Evolutionary conservation across 2,329 filamentous ascomycete genomes (phyloP), one percentile per base, ranked within the genome.

Genomic region (Chaetomium globosum): DNA sequence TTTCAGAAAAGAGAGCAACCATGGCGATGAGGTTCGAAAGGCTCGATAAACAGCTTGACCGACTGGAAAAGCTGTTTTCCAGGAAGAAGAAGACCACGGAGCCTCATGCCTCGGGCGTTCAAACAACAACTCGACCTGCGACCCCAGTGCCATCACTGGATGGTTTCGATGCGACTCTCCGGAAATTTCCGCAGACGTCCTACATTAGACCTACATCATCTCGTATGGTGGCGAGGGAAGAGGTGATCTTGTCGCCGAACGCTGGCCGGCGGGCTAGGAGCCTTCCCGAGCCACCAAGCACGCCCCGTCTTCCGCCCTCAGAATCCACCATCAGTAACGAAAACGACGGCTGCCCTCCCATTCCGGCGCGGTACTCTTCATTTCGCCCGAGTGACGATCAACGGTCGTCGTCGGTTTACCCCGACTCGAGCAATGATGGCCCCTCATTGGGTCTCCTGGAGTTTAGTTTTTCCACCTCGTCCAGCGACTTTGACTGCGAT

Each of bases 171-270:
- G 62, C 73, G 74, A 62, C 51, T 12, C 9, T 51, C 59, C 77
- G 76, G 59, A 74, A 77, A 58, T 85, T 85, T 67, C 83, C 83
- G 4, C 78, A 78, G 23, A 80, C 83, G 7, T 83, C 83, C 0
- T 87, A 85, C 69, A 83, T 87, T 67, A 79, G 82, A 54, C 85
- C 85, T 30, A 86, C 79, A 46, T 78, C 80, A 19, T 79, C 77
- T 62, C 80, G 82, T 28, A 87, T 87, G 85, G 75, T 80, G 55
- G 84, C 85, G n/a, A 80, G 85, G 56, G 81, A 86, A 56, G 83
- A 83, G 71, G 70, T 70, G 21, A 68, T 56, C n/a, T 23, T 67
- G 43, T 53, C 48, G 7, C 55, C 68, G 19, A 67, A 57, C 23
- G 62, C 43, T 33, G 46, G 58, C 26, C 69, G 67, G 30, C 68